Evolutionary conservation across 2,329 filamentous ascomycete species (phyloP).

Genomic region (Calonectria crousiana): DNA sequence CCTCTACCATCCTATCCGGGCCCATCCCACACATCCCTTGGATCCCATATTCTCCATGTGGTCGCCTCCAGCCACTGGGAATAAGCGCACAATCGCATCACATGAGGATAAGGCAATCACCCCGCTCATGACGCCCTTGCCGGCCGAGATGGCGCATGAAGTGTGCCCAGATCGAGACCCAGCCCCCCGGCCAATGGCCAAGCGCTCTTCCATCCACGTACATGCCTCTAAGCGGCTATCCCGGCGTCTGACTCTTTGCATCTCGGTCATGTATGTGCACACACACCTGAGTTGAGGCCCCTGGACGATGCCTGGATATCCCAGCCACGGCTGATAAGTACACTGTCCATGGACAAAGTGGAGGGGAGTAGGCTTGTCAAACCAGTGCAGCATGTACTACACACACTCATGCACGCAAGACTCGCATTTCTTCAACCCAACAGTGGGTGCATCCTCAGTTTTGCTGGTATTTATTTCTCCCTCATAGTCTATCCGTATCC

Average conservation of each 20-base stretch:
- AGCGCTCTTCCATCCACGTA: background rate
- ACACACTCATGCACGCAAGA: background rate
- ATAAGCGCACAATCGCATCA: background rate
- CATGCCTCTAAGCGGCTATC: conserved; percentile 14
- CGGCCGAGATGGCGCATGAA: conserved; percentile 32
- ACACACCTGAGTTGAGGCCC: background rate
- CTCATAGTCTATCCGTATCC: conserved; percentile 1
- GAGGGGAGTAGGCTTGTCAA: background rate
- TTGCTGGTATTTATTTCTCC: background rate
- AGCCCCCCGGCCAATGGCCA: conserved; percentile 22
- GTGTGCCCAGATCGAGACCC: background rate
- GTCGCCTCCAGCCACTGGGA: background rate
- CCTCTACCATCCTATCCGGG: conserved; percentile 2
- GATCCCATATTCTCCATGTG: background rate
- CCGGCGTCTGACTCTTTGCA: background rate
- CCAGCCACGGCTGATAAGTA: background rate
- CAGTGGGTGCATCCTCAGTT: background rate
- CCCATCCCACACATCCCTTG: conserved; percentile 6
- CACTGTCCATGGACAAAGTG: background rate
- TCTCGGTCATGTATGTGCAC: background rate
- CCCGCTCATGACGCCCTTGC: conserved; percentile 32
- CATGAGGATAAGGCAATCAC: background rate
- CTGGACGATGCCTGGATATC: background rate
- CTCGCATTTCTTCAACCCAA: background rate
- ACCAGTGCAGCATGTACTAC: background rate